Evolutionary conservation across 2,329 filamentous ascomycete genomes (phyloP).

Genomic region (Nemania sp.): DNA sequence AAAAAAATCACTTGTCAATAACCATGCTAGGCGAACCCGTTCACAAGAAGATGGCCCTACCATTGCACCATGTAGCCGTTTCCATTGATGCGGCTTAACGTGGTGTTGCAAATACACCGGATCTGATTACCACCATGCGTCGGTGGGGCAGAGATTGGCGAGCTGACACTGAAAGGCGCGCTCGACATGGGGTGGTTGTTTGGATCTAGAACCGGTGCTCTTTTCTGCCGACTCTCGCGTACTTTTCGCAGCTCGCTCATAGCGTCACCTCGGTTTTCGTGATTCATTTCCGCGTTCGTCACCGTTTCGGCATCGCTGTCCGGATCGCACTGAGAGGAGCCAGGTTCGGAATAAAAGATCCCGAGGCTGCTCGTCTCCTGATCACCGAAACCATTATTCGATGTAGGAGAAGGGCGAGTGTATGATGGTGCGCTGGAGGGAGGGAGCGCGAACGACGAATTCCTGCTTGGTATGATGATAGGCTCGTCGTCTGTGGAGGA

Average conservation of each 20-base stretch:
- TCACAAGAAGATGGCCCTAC: slow-evolving; percentile 46
- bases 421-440: slow-evolving; percentile 55
- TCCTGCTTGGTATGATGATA: slow-evolving; percentile 66
- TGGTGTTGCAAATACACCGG: slow-evolving; percentile 60
- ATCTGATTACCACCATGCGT: slow-evolving; percentile 51
- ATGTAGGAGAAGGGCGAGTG: slow-evolving; percentile 51
- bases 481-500: slow-evolving; percentile 68
- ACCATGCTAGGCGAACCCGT: neutral
- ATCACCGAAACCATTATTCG: slow-evolving; percentile 55
- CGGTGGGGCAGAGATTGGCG: slow-evolving; percentile 51
- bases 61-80: slow-evolving; percentile 66
- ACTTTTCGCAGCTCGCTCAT: slow-evolving; percentile 64
- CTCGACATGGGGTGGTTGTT: slow-evolving; percentile 44
- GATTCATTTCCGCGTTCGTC: slow-evolving; percentile 49
- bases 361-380: slow-evolving; percentile 51
- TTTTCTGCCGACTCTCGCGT: slow-evolving; percentile 56
- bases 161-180: slow-evolving; percentile 31
- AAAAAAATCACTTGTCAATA: slow-evolving; percentile 10
- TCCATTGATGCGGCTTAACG: slow-evolving; percentile 44
- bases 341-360: slow-evolving; percentile 43
- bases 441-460: slow-evolving; percentile 61
- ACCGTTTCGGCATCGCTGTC: slow-evolving; percentile 66
- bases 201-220: slow-evolving; percentile 41
- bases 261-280: slow-evolving; percentile 55
- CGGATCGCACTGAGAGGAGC: slow-evolving; percentile 42